Base-by-base conservation (phyloP, 495 filamentous ascomycete genomes). In the Acidomyces sp. region DNA sequence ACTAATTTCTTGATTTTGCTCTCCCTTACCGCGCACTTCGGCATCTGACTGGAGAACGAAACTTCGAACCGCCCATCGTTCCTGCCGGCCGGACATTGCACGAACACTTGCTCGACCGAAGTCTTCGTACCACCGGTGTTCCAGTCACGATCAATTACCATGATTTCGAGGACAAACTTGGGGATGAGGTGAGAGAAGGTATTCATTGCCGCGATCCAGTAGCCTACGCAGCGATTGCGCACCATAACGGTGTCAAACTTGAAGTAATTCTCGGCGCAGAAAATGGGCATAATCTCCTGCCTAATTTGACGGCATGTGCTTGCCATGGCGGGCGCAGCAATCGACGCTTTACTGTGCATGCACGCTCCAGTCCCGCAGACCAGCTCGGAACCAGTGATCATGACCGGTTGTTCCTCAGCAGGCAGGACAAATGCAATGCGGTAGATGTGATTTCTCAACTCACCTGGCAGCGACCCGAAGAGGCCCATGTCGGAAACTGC, bases 391-490 rank as follows among this genome's bases (percentile, higher is more conserved):
- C 39, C 39, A 2, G 27, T 6, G 27, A 42, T 34, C 13, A 33
- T 28, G 16, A 42, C 30, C 10, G 39, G 39, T 15, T 42, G 39
- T 2, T 42, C 4, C 3, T 33, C 16, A 3, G 39, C 6, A 16
- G 37, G 11, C 17, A 27, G 30, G 5, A 45, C 41, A 34, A 45
- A 37, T 1, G 41, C 41, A 26, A 37, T 22, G 24, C 41, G 41
- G 41, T 45, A 45, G 41, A 45, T 45, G 33, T 9, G 3, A 24
- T 45, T 45, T 7, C 41, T 18, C 3, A 45, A 28, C 19, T 45
- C 41, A 6, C 41, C 41, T 1, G 41, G 33, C 3, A 45, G 41
- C 12, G 19, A 34, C 11, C 33, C 18, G 41, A 45, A 45, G 15
- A 45, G 33, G 6, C 41, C 41, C 33, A 45, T 27, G 41, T 37